Conservation (phyloP, 805 yeast species). For the Lachancea nothofagi region DNA sequence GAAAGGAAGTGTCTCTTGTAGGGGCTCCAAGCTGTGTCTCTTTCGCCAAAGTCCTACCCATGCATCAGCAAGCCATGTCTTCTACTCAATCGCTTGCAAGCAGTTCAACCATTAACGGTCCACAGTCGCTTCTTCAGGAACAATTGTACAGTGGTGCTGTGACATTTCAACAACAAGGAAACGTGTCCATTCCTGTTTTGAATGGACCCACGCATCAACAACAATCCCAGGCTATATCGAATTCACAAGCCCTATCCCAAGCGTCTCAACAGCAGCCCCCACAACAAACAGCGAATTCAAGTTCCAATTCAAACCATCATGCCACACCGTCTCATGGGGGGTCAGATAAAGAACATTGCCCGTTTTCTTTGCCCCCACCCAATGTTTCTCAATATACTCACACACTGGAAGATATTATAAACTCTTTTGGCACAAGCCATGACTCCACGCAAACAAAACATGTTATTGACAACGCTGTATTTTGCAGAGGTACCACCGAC, state of each 20-base stretch:
- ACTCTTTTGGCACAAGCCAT: conserved; percentile 21
- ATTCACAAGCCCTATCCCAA: conserved; percentile 1
- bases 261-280: neutral
- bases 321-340: conserved; percentile 12
- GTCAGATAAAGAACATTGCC: conserved; percentile 32
- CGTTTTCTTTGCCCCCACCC: conserved; percentile 34
- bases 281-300: conserved; percentile 2
- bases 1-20: conserved; percentile 68
- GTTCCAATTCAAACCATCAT: conserved; percentile 15
- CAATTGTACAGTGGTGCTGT: conserved; percentile 32
- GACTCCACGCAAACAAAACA: conserved; percentile 35
- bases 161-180: conserved; percentile 31
- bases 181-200: conserved; percentile 29
- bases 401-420: conserved; percentile 18
- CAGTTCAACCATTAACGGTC: conserved; percentile 9
- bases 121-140: conserved; percentile 31
- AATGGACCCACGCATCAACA: conserved; percentile 19
- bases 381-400: conserved; percentile 15
- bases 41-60: conserved; percentile 66
- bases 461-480: conserved; percentile 40
- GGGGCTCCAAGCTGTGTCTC: conserved; percentile 74
- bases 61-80: conserved; percentile 27
- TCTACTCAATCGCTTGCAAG: conserved; percentile 9
- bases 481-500: conserved; percentile 42
- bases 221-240: conserved; percentile 8